Conservation (phyloP, 495 filamentous ascomycete genomes). For the Rhizodiscina lignyota region DNA sequence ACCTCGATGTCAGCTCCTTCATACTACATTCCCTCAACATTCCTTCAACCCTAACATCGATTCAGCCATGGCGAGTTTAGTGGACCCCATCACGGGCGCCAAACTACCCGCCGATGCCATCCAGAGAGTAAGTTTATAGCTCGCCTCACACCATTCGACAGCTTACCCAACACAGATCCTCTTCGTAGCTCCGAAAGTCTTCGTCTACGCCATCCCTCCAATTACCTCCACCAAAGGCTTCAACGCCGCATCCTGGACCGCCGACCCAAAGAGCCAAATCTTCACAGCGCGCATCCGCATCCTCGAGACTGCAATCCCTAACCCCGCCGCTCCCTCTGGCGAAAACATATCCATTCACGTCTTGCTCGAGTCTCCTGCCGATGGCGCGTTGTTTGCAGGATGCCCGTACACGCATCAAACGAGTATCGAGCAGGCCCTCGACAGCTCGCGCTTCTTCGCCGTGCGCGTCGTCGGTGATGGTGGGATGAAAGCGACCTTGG, state of each 20-base stretch:
- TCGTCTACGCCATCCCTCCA: slow-evolving; percentile 69
- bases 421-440: slow-evolving; percentile 53
- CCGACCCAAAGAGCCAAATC: slow-evolving; percentile 48
- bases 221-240: slow-evolving; percentile 53
- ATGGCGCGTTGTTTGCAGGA: slow-evolving; percentile 61
- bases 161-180: too few species aligned
- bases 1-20: too few species aligned
- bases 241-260: slow-evolving; percentile 60
- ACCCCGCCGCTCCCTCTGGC: slow-evolving; percentile 14
- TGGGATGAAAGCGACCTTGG: slow-evolving; percentile 53
- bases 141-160: too few species aligned
- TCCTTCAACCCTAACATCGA: too few species aligned
- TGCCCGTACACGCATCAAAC: slow-evolving; percentile 45
- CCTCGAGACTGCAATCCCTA: slow-evolving; percentile 49
- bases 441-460: slow-evolving; percentile 66
- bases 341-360: slow-evolving; percentile 52
- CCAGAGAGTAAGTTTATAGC: too few species aligned
- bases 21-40: too few species aligned
- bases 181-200: slow-evolving; percentile 49
- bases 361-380: slow-evolving; percentile 53
- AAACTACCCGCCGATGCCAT: slow-evolving; percentile 48
- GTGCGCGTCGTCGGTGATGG: slow-evolving; percentile 54
- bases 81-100: slow-evolving; percentile 41
- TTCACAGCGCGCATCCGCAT: slow-evolving; percentile 70
- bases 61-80: too few species aligned